These are phyloP conservation scores for Saccharomycopsis hybrid DNA, from an alignment of 1,139 yeast genomes.

Conservation along the genomic window DNA sequence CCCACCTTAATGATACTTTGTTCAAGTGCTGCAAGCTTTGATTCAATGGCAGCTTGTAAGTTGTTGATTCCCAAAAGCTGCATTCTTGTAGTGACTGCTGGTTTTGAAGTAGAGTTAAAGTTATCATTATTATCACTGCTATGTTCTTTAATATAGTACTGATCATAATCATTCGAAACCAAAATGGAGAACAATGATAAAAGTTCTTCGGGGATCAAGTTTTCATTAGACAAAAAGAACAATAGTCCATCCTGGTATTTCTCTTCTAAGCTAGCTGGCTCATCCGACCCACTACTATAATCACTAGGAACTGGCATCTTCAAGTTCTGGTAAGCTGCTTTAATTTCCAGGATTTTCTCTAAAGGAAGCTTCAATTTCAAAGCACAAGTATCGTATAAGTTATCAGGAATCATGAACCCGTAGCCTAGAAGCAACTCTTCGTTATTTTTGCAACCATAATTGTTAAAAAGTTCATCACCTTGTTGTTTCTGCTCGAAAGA, in stretches of 20 bases:
- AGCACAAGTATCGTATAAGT: conserved; percentile 58
- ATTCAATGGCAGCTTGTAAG: conserved; percentile 14
- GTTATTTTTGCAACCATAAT: conserved; percentile 83
- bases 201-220: conserved; percentile 12
- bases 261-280: not conserved
- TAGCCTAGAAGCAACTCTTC: conserved; percentile 54
- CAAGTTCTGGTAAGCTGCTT: conserved; percentile 8
- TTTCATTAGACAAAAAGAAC: conserved; percentile 10
- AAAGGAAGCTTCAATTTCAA: conserved; percentile 45
- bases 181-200: conserved; percentile 10
- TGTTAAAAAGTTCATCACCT: conserved; percentile 52
- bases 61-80: conserved; percentile 11
- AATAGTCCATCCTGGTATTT: conserved; percentile 16
- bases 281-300: conserved; percentile 10
- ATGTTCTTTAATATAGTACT: not conserved
- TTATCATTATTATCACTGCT: not conserved
- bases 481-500: conserved; percentile 19
- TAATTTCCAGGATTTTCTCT: conserved; percentile 19
- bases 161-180: conserved; percentile 12
- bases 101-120: too few relatives aligned
- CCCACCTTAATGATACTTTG: not conserved
- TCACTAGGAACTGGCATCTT: conserved; percentile 15
- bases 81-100: conserved; percentile 10
- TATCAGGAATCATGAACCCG: conserved; percentile 64
- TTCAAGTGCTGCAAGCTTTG: conserved; percentile 1